Base-by-base conservation (phyloP, 129 eudicot species). In the Glebionis coronaria region DNA sequence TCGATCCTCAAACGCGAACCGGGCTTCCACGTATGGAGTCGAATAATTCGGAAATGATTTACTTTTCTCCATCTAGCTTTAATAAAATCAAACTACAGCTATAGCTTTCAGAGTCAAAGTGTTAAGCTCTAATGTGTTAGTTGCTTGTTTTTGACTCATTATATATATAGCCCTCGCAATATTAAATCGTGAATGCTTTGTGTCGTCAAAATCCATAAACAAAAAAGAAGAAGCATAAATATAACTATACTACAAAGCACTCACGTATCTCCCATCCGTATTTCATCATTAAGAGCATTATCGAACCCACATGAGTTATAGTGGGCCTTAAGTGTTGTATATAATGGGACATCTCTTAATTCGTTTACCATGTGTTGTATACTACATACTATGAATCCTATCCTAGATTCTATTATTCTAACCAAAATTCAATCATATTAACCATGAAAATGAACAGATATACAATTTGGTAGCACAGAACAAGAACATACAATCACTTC, bases 11-110 rank as follows among this genome's bases (percentile, higher is more conserved):
- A 88, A 85, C 46, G 70, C 87, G 53, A 75, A 77, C 45, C 90
- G 81, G 27, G 88, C 85, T 42, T 91, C 88, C 0, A 84, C 79
- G 0, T 85, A 88, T 7, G 93, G 85, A 35, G 86, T 66, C 14
- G 93, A 81, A 75, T 85, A 81, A 71, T 83, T 83, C 42, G 88
- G 86, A 69, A 88, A 83, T 25, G 96, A 82, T 73, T 78, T 88
- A 29, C 86, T 83, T 74, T 88, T 85, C 76, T 91, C 95, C 95
- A 88, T 91, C 19, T 44, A n/a, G n/a, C n/a, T 58, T 27, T 57
- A 44, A 47, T 65, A 18, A 55, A 52, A 67, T 59, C 42, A 59
- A 61, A 61, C 55, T 40, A 55, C 31, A 20, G 51, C 68, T 46
- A n/a, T n/a, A 25, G 62, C 65, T 45, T 58, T 69, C 68, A 67